phyloP scores from a whole-genome alignment of 2,329 filamentous ascomycete genomes.

The Zymoseptoria ardabiliae region DNA sequence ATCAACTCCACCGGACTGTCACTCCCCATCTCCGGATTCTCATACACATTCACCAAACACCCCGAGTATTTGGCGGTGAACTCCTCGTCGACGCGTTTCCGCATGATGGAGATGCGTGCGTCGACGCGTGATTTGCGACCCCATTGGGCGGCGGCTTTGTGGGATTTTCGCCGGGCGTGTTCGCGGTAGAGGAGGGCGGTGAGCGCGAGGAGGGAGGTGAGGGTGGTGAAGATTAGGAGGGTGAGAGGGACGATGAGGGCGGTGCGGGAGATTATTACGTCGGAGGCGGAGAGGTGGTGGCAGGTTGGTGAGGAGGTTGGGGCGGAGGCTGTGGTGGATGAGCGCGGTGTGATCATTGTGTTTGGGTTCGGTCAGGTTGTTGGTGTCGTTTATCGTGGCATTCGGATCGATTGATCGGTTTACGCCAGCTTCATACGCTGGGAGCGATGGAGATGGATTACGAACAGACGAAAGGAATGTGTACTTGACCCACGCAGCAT shows the following conservation, averaged over 20 bases:
- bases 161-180: slow-evolving; percentile 9
- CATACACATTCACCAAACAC: slow-evolving; percentile 14
- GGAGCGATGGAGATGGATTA: background rate
- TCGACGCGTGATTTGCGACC: slow-evolving; percentile 19
- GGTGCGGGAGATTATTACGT: slow-evolving; percentile 21
- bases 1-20: slow-evolving; percentile 22
- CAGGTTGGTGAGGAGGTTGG: slow-evolving; percentile 2
- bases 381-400: background rate
- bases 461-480: background rate
- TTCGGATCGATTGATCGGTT: background rate
- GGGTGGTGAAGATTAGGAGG: slow-evolving; percentile 16
- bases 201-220: slow-evolving; percentile 17
- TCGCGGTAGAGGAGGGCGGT: slow-evolving; percentile 16
- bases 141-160: slow-evolving; percentile 15
- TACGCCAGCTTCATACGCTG: background rate
- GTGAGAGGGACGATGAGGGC: slow-evolving; percentile 20
- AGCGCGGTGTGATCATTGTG: background rate
- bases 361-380: background rate
- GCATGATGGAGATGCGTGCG: slow-evolving; percentile 19
- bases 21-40: slow-evolving; percentile 24
- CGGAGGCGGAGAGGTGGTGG: slow-evolving; percentile 5
- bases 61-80: slow-evolving; percentile 20
- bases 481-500: background rate
- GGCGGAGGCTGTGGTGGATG: background rate
- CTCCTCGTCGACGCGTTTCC: slow-evolving; percentile 21